Evolutionary conservation across 169 alveolate species (phyloP).

Genomic region (Plasmodium billcollinsi): DNA sequence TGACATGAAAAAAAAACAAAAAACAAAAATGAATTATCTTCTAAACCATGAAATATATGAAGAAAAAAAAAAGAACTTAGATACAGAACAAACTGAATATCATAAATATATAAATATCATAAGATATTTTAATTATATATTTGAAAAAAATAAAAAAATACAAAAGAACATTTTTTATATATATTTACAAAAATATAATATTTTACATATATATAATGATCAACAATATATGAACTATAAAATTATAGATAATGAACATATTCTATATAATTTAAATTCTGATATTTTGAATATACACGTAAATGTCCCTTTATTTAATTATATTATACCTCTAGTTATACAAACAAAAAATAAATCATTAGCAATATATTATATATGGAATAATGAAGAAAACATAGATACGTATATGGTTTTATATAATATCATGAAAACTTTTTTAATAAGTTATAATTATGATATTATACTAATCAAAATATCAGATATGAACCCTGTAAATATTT

Average conservation of each 20-base stretch:
- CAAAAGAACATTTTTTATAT: constrained; percentile 25
- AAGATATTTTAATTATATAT: constrained; percentile 18
- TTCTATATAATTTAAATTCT: constrained; percentile 16
- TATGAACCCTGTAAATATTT: too few relatives aligned
- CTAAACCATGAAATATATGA: background rate
- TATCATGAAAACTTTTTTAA: constrained; percentile 43
- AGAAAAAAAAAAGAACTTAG: background rate
- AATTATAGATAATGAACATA: constrained; percentile 8
- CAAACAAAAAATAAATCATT: constrained; percentile 28
- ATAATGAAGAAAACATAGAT: constrained; percentile 31
- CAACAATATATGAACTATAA: constrained; percentile 10
- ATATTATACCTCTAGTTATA: constrained; percentile 65
- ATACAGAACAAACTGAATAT: constrained; percentile 8
- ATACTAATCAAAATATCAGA: constrained; percentile 30
- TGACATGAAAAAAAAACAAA: constrained; percentile 30
- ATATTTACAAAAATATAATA: constrained; percentile 31
- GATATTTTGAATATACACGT: constrained; percentile 22
- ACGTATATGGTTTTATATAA: constrained; percentile 17
- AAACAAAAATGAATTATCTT: constrained; percentile 10
- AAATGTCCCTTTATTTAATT: constrained; percentile 66
- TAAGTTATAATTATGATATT: constrained; percentile 56
- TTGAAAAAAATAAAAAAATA: constrained; percentile 8
- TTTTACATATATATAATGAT: constrained; percentile 10
- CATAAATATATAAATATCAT: constrained; percentile 24
- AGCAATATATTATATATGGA: constrained; percentile 28